Conservation (phyloP, 768 basidiomycete genomes). For the Mycena kentingensis region DNA sequence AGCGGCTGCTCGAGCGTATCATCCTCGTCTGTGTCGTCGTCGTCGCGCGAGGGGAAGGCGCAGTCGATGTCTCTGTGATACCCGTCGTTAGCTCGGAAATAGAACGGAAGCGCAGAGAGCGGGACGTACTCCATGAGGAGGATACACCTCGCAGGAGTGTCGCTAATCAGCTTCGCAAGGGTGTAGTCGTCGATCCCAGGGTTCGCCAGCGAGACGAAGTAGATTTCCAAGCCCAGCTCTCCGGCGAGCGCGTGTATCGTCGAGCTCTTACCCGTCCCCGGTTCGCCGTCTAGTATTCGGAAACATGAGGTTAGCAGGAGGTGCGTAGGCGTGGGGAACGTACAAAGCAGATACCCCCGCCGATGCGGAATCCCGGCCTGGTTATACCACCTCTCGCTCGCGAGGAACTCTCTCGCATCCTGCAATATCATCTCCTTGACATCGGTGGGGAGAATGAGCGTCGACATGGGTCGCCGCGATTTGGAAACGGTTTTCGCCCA, state of each 20-base stretch:
- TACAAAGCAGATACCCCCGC: conserved; percentile 17
- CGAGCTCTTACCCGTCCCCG: conserved; percentile 20
- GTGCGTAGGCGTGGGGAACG: background rate
- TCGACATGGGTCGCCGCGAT: conserved; percentile 13
- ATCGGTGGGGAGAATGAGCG: conserved; percentile 17
- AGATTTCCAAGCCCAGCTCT: conserved; percentile 19
- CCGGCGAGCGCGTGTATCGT: conserved; percentile 17
- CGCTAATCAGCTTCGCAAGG: conserved; percentile 14
- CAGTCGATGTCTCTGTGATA: conserved; percentile 17
- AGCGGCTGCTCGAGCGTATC: conserved; percentile 1
- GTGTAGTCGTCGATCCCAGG: conserved; percentile 17
- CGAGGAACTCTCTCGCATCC: conserved; percentile 21
- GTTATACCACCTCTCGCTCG: conserved; percentile 21
- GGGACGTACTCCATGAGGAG: conserved; percentile 14
- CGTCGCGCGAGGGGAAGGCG: conserved; percentile 15
- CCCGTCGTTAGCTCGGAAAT: background rate
- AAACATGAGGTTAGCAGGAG: background rate
- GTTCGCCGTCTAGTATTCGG: conserved; percentile 14
- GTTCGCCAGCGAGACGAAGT: conserved; percentile 12
- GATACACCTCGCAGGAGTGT: conserved; percentile 17
- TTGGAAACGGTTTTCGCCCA: conserved; percentile 18
- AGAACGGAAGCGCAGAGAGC: background rate
- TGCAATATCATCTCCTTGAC: conserved; percentile 16
- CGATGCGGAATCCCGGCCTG: conserved; percentile 24
- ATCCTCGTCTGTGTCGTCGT: conserved; percentile 5